Evolutionary conservation across 208 protist species (phyloP).

Genomic region (Leptomonas pyrrhocoris): DNA sequence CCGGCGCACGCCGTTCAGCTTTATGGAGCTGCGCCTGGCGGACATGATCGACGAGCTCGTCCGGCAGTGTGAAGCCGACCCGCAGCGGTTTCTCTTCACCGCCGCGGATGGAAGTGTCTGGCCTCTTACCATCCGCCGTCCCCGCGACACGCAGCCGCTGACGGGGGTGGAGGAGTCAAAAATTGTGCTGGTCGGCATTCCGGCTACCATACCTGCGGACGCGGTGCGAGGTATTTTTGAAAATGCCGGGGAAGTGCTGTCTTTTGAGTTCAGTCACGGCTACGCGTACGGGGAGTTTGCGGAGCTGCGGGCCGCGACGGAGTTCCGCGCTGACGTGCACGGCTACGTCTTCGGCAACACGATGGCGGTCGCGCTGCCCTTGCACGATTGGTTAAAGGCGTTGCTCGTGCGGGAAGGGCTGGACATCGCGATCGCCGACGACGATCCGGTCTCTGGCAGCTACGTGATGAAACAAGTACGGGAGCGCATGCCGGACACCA

Average conservation of each 20-base stretch:
- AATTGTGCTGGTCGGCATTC: slow-evolving; percentile 83
- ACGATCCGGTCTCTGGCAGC: slow-evolving; percentile 74
- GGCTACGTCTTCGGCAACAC: slow-evolving; percentile 67
- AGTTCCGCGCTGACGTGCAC: slow-evolving; percentile 76
- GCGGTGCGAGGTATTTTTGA: slow-evolving; percentile 63
- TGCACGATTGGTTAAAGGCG: slow-evolving; percentile 83
- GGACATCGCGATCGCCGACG: slow-evolving; percentile 70
- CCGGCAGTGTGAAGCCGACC: slow-evolving; percentile 46
- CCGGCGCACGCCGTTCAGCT: slow-evolving; percentile 78
- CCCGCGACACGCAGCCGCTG: slow-evolving; percentile 67
- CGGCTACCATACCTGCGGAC: slow-evolving; percentile 52
- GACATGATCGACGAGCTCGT: slow-evolving; percentile 87
- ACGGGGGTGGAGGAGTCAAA: slow-evolving; percentile 58
- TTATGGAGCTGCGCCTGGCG: slow-evolving; percentile 79
- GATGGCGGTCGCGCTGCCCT: slow-evolving; percentile 64
- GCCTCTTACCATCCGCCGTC: slow-evolving; percentile 68
- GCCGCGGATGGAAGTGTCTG: slow-evolving; percentile 48
- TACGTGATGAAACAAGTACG: slow-evolving; percentile 50
- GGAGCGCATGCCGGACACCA: slow-evolving; percentile 24
- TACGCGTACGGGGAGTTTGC: slow-evolving; percentile 83
- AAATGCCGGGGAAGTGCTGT: slow-evolving; percentile 56
- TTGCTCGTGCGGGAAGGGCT: slow-evolving; percentile 66
- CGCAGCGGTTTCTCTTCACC: slow-evolving; percentile 68
- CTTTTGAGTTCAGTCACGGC: slow-evolving; percentile 71
- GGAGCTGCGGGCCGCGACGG: slow-evolving; percentile 49